Evolutionary conservation across 148 eudicot species (phyloP), one percentile per base, ranked within the genome.

Genomic region (Rhododendron ovatum): DNA sequence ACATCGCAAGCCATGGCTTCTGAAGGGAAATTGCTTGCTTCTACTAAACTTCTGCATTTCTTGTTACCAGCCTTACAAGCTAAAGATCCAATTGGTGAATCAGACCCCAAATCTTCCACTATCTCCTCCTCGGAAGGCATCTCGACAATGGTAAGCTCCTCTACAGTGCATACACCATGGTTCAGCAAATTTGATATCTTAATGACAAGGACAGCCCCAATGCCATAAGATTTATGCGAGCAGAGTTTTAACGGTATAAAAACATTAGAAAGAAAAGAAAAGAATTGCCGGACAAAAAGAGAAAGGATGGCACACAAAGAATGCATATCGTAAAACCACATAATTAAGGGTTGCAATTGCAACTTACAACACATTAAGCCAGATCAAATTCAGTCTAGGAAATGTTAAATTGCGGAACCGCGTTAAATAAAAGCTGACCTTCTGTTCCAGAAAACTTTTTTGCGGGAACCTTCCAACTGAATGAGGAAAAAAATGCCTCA

Each of bases 401-500:
- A 50, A 73, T 43, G 10, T 33, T 18, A 20, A 71, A 73, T 48
- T 43, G 1, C 10, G n/a, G 30, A 85, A 53, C 45, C 35, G 22
- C 17, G 6, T 30, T 57, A n/a, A 59, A 50, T 7, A 33, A 37
- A 75, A 59, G 81, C 91, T 86, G 82, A 94, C 98, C 96, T 91
- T 88, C 91, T 22, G 48, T 65, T 39, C 74, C 71, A 71, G 82
- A 79, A 7, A 80, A 48, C 81, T 88, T 89, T 87, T 90, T 90
- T 24, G 93, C 88, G 37, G 98, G 98, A 63, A 96, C 89, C 85
- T 86, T 95, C 98, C 96, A 95, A 85, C 94, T 91, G 83, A 95
- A 95, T 43, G 94, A 94, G 35, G 93, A 90, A 87, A 95, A 93
- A 79, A 95, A 94, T 41, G 93, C 90, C 15, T 89, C 83, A 39